Conservation (phyloP, 1,284 basidiomycete species). For the Heliocybe sulcata region DNA sequence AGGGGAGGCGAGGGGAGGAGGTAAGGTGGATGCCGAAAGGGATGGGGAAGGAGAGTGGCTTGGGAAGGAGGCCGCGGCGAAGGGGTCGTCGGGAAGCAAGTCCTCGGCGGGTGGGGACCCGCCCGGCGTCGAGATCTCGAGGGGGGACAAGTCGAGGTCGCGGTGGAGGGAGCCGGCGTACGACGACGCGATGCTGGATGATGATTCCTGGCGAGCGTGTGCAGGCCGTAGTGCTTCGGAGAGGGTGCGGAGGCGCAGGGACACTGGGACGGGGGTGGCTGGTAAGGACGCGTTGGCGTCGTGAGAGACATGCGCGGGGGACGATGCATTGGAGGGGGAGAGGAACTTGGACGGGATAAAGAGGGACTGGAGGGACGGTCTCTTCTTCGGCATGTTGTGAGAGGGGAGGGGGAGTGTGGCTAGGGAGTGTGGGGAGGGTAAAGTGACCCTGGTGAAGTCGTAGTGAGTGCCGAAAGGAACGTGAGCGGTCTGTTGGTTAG, state of each 20-base stretch:
- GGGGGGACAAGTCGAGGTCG: not conserved
- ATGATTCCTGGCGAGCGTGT: not conserved
- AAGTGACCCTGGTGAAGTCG: not conserved
- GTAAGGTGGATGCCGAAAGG: slow-evolving; percentile 18
- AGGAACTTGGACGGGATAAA: slow-evolving; percentile 27
- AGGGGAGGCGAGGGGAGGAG: slow-evolving; percentile 13
- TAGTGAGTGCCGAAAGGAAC: not conserved
- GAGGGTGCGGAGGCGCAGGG: not conserved
- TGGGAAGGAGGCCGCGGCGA: slow-evolving; percentile 43
- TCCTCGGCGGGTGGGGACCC: slow-evolving; percentile 27
- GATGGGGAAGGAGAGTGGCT: too few relatives aligned
- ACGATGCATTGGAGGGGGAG: slow-evolving; percentile 20
- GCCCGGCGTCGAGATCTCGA: not conserved
- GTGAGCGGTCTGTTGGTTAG: not conserved
- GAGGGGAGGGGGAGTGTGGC: slow-evolving; percentile 1
- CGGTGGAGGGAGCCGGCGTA: not conserved
- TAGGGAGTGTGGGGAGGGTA: not conserved
- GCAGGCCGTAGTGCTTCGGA: not conserved
- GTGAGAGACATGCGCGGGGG: slow-evolving; percentile 17
- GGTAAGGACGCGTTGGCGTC: slow-evolving; percentile 11
- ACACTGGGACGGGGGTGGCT: not conserved
- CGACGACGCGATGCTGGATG: not conserved
- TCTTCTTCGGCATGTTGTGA: slow-evolving; percentile 33
- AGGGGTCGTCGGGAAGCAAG: slow-evolving; percentile 64
- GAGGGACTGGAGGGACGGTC: slow-evolving; percentile 40